Evolutionary conservation across 352 stramenopile genomes (phyloP), one percentile per base, ranked within the genome.

Genomic region (Blastocystis sp.): DNA sequence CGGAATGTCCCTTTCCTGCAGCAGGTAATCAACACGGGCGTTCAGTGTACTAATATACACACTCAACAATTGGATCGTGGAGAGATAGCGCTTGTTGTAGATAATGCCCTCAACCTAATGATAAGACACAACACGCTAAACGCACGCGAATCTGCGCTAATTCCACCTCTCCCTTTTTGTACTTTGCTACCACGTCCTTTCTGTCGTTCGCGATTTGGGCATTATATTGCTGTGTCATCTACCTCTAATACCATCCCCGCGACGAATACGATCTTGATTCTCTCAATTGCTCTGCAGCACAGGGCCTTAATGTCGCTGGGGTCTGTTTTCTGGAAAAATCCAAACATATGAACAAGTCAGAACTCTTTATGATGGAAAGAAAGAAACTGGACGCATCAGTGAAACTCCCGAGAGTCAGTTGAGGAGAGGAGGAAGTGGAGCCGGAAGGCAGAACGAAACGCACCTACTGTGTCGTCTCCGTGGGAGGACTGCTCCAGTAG

Each of bases 91-190:
- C 66, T 77, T 77, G 42, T 60, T 42, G n/a, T 77, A 60, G 9
- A 54, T 54, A 14, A 77, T 19, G 38, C 42, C 42, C n/a, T 77
- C 66, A 19, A 77, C 40, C 66, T 77, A 60, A 19, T 17, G 34
- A 48, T 74, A 17, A 74, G 21, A 43, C 6, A 24, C 14, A 40
- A 66, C 21, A 66, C 34, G 34, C 14, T 38, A 28, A 28, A 28
- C 21, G 34, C 11, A 77, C 66, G 14, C 45, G 42, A 54, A 77
- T 77, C 66, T 77, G 54, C 1, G 66, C 66, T 17, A 77, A 54
- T 77, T 77, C 66, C 28, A 77, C 34, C n/a, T 77, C 66, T 42
- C 66, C 66, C 38, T 60, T 54, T 43, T 77, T 4, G 60, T 60
- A 77, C 43, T 42, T 28, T 6, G 38, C 66, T 21, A 77, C 66